Evolutionary conservation across 257 asterid species (phyloP).

Genomic region (Capsicum pubescens): DNA sequence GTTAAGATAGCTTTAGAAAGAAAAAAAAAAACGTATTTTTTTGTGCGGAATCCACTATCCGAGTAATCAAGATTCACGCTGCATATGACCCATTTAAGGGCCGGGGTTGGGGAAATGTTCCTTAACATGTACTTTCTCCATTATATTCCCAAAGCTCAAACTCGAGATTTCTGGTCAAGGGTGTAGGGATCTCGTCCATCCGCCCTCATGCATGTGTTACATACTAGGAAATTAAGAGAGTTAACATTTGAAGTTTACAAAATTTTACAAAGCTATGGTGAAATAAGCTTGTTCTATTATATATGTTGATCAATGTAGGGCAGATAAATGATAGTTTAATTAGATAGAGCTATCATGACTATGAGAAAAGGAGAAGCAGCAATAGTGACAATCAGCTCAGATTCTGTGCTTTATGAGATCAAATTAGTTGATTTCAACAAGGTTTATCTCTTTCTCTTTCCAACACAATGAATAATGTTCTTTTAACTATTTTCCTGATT

Average conservation of each 20-base stretch:
- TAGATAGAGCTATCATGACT: conserved; percentile 62
- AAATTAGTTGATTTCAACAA: conserved; percentile 56
- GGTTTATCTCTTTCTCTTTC: neutral
- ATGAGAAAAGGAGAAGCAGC: conserved; percentile 77
- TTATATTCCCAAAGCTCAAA: neutral
- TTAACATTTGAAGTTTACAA: too few relatives aligned
- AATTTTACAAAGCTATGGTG: neutral
- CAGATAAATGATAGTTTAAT: conserved; percentile 50
- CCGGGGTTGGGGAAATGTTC: neutral
- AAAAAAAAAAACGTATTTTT: too few relatives aligned
- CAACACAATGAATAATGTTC: too few relatives aligned
- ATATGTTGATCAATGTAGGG: conserved; percentile 35
- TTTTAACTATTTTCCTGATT: neutral
- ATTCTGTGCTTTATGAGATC: conserved; percentile 47
- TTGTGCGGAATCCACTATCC: too few relatives aligned
- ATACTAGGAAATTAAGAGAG: too few relatives aligned
- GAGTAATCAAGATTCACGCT: neutral
- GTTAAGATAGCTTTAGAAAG: too few relatives aligned
- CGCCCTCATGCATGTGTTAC: too few relatives aligned
- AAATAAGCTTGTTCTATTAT: neutral
- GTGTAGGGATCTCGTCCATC: too few relatives aligned
- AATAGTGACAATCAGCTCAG: conserved; percentile 44
- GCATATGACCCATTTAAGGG: neutral
- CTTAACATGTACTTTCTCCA: neutral
- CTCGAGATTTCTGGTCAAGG: neutral